Percentiles rank a stretch among this genome's conserved stretches.
These are phyloP conservation scores for Russula brevipes DNA, from an alignment of 768 basidiomycete species.

Conservation along the genomic window DNA sequence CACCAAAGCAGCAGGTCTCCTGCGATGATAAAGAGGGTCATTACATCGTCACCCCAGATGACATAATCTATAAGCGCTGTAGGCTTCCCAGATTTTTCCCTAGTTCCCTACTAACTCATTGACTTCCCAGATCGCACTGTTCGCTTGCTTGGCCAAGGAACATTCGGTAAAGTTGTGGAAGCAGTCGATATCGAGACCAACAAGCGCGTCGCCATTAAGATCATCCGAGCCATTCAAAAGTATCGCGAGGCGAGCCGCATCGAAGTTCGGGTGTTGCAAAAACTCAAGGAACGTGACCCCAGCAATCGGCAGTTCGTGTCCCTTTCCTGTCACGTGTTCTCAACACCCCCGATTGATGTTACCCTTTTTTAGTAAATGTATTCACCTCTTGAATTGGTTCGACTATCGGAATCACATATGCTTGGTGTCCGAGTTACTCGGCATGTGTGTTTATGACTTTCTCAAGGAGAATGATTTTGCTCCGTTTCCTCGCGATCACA, in stretches of 20 bases:
- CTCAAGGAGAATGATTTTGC: conserved; percentile 96
- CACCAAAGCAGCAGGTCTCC: conserved; percentile 59
- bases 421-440: conserved; percentile 90
- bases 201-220: conserved; percentile 90
- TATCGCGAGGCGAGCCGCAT: conserved; percentile 99
- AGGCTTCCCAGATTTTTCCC: conserved; percentile 31
- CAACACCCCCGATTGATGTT: conserved; percentile 23
- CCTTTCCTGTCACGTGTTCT: conserved; percentile 12
- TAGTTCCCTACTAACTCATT: conserved; percentile 7
- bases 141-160: conserved; percentile 89
- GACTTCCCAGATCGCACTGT: conserved; percentile 78
- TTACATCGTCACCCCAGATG: conserved; percentile 91
- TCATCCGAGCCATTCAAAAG: conserved; percentile 96
- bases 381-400: conserved; percentile 90
- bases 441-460: conserved; percentile 98
- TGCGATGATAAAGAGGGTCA: conserved; percentile 99
- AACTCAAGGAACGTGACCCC: conserved; percentile 85
- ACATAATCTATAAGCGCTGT: conserved; percentile 85
- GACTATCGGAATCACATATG: conserved; percentile 98
- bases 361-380: conserved; percentile 75
- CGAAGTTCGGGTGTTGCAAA: conserved; percentile 90
- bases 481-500: conserved; percentile 93
- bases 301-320: conserved; percentile 75
- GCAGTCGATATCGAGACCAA: conserved; percentile 75
- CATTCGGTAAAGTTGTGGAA: conserved; percentile 98